phyloP scores from a whole-genome alignment of 495 filamentous ascomycete genomes.

The Penicillium antarcticum region DNA sequence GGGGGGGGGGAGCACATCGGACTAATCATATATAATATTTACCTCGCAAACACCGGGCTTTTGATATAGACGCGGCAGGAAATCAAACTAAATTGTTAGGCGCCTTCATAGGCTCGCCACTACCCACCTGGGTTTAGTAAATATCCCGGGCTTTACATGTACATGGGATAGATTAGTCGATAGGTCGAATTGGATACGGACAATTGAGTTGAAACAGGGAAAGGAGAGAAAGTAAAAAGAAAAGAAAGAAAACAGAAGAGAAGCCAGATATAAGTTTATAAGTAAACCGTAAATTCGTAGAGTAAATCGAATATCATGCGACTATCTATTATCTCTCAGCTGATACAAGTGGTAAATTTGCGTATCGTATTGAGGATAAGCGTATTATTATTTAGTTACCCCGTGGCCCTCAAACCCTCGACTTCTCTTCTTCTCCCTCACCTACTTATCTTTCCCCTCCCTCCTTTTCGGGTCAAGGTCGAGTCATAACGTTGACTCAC shows the following conservation, averaged over 20 bases:
- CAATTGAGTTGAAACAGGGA: too few relatives aligned
- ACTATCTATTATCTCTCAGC: background rate
- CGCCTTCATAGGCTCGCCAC: slow-evolving; percentile 9
- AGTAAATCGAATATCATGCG: background rate
- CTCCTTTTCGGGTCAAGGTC: background rate
- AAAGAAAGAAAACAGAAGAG: too few relatives aligned
- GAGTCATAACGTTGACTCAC: background rate
- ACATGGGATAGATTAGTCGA: too few relatives aligned
- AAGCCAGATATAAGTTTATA: too few relatives aligned
- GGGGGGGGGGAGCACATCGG: background rate
- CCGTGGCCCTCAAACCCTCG: slow-evolving; percentile 18
- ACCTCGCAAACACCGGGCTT: background rate
- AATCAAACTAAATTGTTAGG: slow-evolving; percentile 5
- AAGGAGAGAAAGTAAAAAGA: too few relatives aligned
- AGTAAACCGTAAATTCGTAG: too few relatives aligned
- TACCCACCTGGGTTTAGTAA: slow-evolving; percentile 4
- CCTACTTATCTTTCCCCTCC: slow-evolving; percentile 8
- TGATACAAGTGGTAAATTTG: background rate
- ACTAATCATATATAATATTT: background rate
- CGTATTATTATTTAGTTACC: slow-evolving; percentile 26
- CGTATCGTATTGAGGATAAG: slow-evolving; percentile 15
- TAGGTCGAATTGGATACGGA: too few relatives aligned
- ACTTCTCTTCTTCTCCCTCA: slow-evolving; percentile 3
- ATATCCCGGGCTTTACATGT: background rate
- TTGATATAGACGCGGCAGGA: slow-evolving; percentile 7